Evolutionary conservation across 352 stramenopile species (phyloP).

Genomic region (Globisporangium lucens): DNA sequence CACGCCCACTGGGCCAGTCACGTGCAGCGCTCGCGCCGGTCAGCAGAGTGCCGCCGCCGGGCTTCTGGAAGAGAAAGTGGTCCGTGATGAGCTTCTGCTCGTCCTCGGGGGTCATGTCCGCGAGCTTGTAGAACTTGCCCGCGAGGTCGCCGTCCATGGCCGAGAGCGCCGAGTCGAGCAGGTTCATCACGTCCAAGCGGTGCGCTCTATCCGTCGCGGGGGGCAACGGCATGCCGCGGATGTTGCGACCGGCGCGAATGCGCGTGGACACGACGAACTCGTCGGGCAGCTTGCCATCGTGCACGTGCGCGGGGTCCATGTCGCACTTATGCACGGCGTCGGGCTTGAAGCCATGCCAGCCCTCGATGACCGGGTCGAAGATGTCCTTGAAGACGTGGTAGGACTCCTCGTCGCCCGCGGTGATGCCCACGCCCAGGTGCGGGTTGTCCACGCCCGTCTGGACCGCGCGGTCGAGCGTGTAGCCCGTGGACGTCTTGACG

Average conservation of each 20-base stretch:
- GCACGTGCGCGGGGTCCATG: constrained; percentile 67
- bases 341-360: constrained; percentile 67
- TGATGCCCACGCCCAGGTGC: constrained; percentile 63
- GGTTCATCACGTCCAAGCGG: constrained; percentile 82
- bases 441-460: constrained; percentile 78
- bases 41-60: constrained; percentile 63
- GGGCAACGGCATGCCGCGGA: constrained; percentile 75
- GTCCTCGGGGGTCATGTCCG: constrained; percentile 67
- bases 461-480: constrained; percentile 73
- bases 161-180: constrained; percentile 75
- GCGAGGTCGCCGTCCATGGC: constrained; percentile 66
- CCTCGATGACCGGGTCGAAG: constrained; percentile 66
- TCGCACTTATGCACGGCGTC: constrained; percentile 66
- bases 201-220: constrained; percentile 78
- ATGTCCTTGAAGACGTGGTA: constrained; percentile 73
- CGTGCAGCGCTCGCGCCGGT: too few relatives aligned
- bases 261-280: constrained; percentile 77
- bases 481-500: constrained; percentile 57
- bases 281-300: constrained; percentile 56
- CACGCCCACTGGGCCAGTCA: constrained; percentile 72
- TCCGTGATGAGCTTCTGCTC: constrained; percentile 73
- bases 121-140: constrained; percentile 83
- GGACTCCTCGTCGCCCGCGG: constrained; percentile 65
- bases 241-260: constrained; percentile 83
- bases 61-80: constrained; percentile 88